Evolutionary conservation across 139 green algal genomes (phyloP).

Genomic region (Gonium pectorale): DNA sequence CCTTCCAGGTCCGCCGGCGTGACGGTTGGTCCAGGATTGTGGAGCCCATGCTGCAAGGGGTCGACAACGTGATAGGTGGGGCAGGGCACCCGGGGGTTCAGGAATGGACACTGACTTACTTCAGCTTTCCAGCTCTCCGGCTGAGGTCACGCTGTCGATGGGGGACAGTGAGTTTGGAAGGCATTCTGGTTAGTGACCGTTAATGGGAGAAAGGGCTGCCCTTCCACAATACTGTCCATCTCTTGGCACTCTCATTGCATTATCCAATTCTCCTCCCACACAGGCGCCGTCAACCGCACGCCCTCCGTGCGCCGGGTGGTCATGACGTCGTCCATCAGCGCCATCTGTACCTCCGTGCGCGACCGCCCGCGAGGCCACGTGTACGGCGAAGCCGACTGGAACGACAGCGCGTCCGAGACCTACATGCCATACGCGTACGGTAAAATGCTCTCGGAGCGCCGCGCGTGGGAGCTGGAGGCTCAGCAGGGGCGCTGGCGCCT

Average conservation of each 20-base stretch:
- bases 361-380: neutral
- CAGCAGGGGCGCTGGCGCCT: neutral
- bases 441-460: slow-evolving; percentile 17
- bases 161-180: no score
- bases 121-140: no score
- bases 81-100: no score
- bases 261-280: no score
- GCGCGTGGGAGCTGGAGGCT: slow-evolving; percentile 13
- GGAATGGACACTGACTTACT: no score
- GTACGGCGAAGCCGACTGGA: slow-evolving; percentile 44
- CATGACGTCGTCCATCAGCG: slow-evolving; percentile 50
- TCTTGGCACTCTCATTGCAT: no score
- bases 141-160: no score
- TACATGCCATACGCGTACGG: slow-evolving; percentile 34
- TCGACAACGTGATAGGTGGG: slow-evolving; percentile 50
- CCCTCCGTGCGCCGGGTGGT: slow-evolving; percentile 49
- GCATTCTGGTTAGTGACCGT: no score
- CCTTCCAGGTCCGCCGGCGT: neutral
- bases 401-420: neutral
- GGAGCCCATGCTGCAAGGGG: slow-evolving; percentile 42
- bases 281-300: slow-evolving; percentile 31
- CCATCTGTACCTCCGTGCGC: slow-evolving; percentile 19
- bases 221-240: no score
- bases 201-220: no score
- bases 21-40: slow-evolving; percentile 27